Conservation (phyloP, 2,329 filamentous ascomycete genomes). For the Stachybotrys chlorohalonatus region DNA sequence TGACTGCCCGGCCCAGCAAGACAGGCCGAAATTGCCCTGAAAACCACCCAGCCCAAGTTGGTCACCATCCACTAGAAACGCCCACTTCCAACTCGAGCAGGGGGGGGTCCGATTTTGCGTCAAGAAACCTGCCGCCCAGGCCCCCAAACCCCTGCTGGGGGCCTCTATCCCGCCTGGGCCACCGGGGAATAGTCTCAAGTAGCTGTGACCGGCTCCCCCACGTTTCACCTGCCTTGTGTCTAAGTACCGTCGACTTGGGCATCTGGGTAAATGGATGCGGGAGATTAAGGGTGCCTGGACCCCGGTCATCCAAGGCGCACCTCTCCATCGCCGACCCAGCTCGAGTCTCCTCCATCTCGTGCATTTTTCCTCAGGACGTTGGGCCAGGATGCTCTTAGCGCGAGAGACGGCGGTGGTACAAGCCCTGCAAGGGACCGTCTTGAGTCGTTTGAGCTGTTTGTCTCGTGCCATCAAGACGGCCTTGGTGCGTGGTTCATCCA, state of each 20-base stretch:
- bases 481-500: too few species aligned
- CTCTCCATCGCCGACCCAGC: too few species aligned
- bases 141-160: neutral
- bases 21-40: conserved; percentile 1
- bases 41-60: neutral
- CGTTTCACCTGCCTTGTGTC: neutral
- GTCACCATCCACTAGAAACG: too few species aligned
- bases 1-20: neutral
- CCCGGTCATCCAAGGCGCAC: neutral
- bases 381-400: too few species aligned
- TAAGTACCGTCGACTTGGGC: neutral
- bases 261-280: neutral
- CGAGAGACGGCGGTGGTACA: too few species aligned
- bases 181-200: neutral
- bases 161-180: neutral
- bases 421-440: too few species aligned
- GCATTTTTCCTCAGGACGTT: too few species aligned
- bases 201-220: neutral
- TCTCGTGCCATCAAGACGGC: too few species aligned
- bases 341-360: too few species aligned
- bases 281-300: neutral
- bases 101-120: too few species aligned
- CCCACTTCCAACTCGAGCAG: too few species aligned
- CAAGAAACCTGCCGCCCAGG: neutral
- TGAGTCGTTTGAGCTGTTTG: too few species aligned